Base-by-base conservation (phyloP, 345 rosid genomes). In the Brassica incana region DNA sequence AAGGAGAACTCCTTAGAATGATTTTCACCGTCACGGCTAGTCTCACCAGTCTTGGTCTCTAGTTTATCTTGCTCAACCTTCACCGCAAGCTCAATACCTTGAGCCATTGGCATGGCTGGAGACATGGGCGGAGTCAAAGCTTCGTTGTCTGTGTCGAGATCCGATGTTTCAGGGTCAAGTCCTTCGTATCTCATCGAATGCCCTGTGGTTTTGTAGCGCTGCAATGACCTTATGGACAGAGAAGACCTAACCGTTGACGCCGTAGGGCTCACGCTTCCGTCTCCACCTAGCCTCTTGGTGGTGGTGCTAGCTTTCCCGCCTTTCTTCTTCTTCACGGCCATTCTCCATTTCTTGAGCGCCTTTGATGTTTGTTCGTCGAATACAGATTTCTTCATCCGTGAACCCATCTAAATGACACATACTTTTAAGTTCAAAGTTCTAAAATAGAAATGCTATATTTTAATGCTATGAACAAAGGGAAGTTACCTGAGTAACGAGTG, bases 291-390 rank as follows among this genome's bases (percentile, higher is more conserved):
- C 27, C 81, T 84, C 72, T 65, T 60, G 12, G 86, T 74, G 1
- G 88, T 76, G 1, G 88, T 76, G 20, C 91, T 80, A 59, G 73
- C 85, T 83, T 85, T 86, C 8, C 35, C 84, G 2, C 38, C 77
- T 73, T 69, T 81, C 85, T 72, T 89, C 86, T 85, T 90, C 82
- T 90, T 90, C 45, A 77, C 98, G 0, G 88, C 90, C 91, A 81
- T 87, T 73, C 84, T 97, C 99, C 99, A 95, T 67, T 86, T 93
- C 89, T 88, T 93, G 4, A 95, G 89, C 1, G 99, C 99, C 78
- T 84, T 93, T 5, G 95, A 91, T 5, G 97, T 93, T 81, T 95
- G 99, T 6, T 95, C 98, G 62, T 95, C 98, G 38, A 95, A 95
- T 69, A 95, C 88, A 2, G 98, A 88, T 82, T 71, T 93, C 85